A percentile compares a stretch with the other conserved stretches of the same genome.
These are phyloP conservation scores for Hypoxylon fragiforme DNA, from an alignment of 495 filamentous ascomycete genomes.

Conservation along the genomic window DNA sequence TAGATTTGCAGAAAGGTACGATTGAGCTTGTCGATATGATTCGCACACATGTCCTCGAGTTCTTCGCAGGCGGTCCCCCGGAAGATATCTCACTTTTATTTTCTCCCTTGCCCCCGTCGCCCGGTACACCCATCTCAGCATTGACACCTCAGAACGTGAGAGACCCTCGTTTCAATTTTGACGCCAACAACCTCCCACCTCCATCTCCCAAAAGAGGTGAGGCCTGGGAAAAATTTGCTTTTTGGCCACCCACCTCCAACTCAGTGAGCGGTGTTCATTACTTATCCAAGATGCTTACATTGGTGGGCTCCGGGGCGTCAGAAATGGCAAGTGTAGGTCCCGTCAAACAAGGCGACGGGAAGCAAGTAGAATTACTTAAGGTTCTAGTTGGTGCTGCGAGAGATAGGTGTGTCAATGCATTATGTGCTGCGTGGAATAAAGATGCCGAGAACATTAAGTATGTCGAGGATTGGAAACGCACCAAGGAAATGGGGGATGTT, in stretches of 20 bases:
- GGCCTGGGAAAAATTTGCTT: constrained; percentile 90
- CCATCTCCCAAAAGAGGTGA: constrained; percentile 75
- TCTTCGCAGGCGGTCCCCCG: constrained; percentile 87
- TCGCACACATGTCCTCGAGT: constrained; percentile 71
- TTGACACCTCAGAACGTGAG: constrained; percentile 53
- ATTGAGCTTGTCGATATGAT: constrained; percentile 81
- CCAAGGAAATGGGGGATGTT: constrained; percentile 74
- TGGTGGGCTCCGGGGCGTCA: constrained; percentile 81
- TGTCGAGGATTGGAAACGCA: constrained; percentile 88
- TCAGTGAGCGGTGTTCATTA: constrained; percentile 87
- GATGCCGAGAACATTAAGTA: constrained; percentile 88
- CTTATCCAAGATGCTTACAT: constrained; percentile 73
- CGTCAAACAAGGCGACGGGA: constrained; percentile 58
- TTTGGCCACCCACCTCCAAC: constrained; percentile 93
- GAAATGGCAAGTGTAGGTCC: constrained; percentile 79
- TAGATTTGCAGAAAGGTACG: constrained; percentile 74
- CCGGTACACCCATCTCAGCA: constrained; percentile 62
- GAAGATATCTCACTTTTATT: constrained; percentile 87
- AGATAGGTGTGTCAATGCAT: constrained; percentile 78
- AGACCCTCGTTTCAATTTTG: constrained; percentile 77
- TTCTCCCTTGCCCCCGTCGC: constrained; percentile 74
- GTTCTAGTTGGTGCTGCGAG: constrained; percentile 73
- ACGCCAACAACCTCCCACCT: constrained; percentile 75
- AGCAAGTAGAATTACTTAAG: constrained; percentile 66
- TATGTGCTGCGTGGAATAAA: constrained; percentile 82